phyloP scores from a whole-genome alignment of 2,329 filamentous ascomycete species.

The Tolypocladium guangdongense region DNA sequence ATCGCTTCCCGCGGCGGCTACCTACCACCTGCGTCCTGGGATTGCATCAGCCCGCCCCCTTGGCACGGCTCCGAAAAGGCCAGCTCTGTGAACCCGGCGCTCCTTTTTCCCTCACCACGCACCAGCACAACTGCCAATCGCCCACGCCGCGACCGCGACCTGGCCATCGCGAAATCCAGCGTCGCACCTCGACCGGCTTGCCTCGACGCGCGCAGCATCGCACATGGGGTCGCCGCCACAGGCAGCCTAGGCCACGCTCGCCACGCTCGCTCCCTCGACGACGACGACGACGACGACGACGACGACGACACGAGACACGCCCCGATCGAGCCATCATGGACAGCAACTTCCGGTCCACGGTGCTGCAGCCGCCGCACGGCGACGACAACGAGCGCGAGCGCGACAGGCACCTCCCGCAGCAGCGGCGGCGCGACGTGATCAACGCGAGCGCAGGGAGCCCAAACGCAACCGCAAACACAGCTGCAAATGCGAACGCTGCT shows the following conservation, averaged over 20 bases:
- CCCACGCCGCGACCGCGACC: not conserved
- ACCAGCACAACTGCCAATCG: not conserved
- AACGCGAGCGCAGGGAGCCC: conserved; percentile 16
- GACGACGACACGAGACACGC: not conserved
- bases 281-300: too few species aligned
- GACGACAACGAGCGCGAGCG: conserved; percentile 18
- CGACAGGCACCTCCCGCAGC: conserved; percentile 17
- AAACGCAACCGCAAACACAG: conserved; percentile 1
- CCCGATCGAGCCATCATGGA: conserved; percentile 25
- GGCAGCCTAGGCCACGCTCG: not conserved
- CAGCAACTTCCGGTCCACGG: conserved; percentile 36
- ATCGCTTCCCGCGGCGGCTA: not conserved
- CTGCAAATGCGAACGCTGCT: conserved; percentile 1
- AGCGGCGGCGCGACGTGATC: conserved; percentile 36
- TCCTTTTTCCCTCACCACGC: not conserved
- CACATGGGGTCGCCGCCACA: not conserved
- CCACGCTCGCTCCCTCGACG: not conserved
- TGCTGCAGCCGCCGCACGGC: conserved; percentile 34
- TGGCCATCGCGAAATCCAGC: not conserved
- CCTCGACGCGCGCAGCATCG: not conserved
- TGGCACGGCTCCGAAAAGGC: not conserved
- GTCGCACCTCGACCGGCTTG: not conserved
- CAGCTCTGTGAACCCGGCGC: not conserved
- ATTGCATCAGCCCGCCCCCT: not conserved
- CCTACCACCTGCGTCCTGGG: too few species aligned